These are phyloP conservation scores for Cercospora citrullina DNA, from an alignment of 2,329 filamentous ascomycete genomes.

Conservation along the genomic window DNA sequence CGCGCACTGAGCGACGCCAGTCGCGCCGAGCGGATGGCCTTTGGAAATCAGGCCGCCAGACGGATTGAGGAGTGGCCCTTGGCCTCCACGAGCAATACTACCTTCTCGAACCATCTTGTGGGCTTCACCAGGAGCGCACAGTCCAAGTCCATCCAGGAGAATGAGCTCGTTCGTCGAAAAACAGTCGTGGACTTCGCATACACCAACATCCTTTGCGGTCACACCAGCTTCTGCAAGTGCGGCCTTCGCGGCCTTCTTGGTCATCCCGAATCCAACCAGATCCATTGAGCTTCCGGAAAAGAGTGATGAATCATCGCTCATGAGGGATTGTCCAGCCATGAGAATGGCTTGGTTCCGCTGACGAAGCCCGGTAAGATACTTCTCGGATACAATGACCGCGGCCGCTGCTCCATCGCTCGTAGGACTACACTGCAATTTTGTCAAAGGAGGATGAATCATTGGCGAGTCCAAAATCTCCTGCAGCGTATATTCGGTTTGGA, in stretches of 20 bases:
- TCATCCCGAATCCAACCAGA: slow-evolving; percentile 86
- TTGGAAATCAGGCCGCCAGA: slow-evolving; percentile 87
- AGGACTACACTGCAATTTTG: slow-evolving; percentile 95
- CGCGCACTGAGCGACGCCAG: slow-evolving; percentile 91
- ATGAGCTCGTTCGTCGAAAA: slow-evolving; percentile 96
- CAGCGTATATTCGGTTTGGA: slow-evolving; percentile 84
- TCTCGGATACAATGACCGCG: slow-evolving; percentile 83
- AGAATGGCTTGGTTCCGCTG: slow-evolving; percentile 76
- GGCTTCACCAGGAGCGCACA: slow-evolving; percentile 74
- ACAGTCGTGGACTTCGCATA: slow-evolving; percentile 96
- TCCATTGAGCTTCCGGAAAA: slow-evolving; percentile 83
- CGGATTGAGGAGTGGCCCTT: slow-evolving; percentile 52
- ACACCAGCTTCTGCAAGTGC: slow-evolving; percentile 73
- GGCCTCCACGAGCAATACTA: slow-evolving; percentile 82
- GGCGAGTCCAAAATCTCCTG: slow-evolving; percentile 75
- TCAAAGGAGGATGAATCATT: slow-evolving; percentile 82
- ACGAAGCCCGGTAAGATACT: slow-evolving; percentile 82
- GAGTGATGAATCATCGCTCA: slow-evolving; percentile 76
- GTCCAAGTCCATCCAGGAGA: slow-evolving; percentile 79
- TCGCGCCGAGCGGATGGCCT: slow-evolving; percentile 90
- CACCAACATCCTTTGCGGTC: slow-evolving; percentile 66
- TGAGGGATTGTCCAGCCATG: slow-evolving; percentile 82
- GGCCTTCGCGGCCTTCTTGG: slow-evolving; percentile 63
- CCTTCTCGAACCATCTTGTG: slow-evolving; percentile 85
- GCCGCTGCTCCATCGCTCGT: slow-evolving; percentile 91